Evolutionary conservation across 805 yeast genomes (phyloP).

Genomic region (Myxozyma vanderwaltii): DNA sequence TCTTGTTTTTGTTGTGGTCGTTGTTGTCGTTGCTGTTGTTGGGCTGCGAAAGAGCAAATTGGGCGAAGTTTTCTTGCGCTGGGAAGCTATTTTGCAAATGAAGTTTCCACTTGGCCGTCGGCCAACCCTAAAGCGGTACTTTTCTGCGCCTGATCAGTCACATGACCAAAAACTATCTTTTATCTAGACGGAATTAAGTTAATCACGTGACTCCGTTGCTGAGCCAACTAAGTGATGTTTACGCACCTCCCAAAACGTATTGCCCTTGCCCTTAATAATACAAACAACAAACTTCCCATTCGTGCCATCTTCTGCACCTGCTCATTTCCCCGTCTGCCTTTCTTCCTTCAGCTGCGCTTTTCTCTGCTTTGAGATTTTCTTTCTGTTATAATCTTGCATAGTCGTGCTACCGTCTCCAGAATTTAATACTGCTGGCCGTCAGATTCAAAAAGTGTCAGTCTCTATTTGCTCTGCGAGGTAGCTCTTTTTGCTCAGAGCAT

Average conservation of each 20-base stretch:
- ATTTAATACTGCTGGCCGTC: not conserved
- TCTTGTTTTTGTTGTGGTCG: too few species aligned
- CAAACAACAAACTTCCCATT: not conserved
- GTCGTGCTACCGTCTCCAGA: too few species aligned
- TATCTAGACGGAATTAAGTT: too few species aligned
- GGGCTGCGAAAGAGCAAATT: too few species aligned
- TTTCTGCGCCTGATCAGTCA: too few species aligned
- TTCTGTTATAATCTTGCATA: too few species aligned
- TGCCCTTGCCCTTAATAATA: not conserved
- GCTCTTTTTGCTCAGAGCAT: not conserved
- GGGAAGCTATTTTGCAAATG: too few species aligned
- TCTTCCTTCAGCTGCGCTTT: not conserved
- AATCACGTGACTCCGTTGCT: constrained; percentile 4
- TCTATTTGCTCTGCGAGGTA: not conserved
- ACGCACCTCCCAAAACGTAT: not conserved
- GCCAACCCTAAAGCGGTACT: not conserved
- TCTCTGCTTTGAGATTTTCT: not conserved
- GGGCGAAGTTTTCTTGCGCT: too few species aligned
- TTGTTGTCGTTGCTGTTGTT: too few species aligned
- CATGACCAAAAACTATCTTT: too few species aligned
- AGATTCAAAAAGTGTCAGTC: not conserved
- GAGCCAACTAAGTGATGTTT: constrained; percentile 4
- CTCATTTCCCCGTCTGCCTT: not conserved
- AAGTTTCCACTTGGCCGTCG: too few species aligned
- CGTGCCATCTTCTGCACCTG: not conserved